Evolutionary conservation across 2,329 filamentous ascomycete genomes (phyloP).

Genomic region (Xylaria sp.): DNA sequence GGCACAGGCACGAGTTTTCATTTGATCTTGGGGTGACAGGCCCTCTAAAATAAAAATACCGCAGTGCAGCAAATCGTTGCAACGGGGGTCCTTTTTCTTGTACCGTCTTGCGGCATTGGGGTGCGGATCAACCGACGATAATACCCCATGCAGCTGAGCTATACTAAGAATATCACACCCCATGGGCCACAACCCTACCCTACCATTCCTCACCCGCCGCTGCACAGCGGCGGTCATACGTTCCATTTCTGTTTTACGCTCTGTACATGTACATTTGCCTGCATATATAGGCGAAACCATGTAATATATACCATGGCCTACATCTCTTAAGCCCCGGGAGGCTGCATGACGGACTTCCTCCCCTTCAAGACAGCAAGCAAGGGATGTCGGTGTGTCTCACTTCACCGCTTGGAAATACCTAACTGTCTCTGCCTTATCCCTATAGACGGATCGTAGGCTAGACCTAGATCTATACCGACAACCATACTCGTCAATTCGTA

Average conservation of each 20-base stretch:
- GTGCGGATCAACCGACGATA: background rate
- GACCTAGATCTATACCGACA: background rate
- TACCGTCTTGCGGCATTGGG: conserved; percentile 2
- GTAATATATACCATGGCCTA: conserved; percentile 6
- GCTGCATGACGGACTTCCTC: conserved; percentile 33
- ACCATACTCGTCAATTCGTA: conserved; percentile 16
- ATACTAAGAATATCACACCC: conserved; percentile 21
- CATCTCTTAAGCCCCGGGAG: conserved; percentile 19
- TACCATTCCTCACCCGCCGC: conserved; percentile 1
- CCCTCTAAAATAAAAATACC: conserved; percentile 13
- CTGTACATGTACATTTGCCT: background rate
- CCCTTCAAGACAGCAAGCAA: conserved; percentile 26
- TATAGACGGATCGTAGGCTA: background rate
- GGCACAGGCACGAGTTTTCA: background rate
- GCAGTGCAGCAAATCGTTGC: conserved; percentile 3
- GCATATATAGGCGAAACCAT: background rate
- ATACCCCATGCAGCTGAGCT: conserved; percentile 20
- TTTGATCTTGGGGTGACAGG: background rate
- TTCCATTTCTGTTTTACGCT: background rate
- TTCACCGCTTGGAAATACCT: conserved; percentile 11
- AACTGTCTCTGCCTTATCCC: background rate
- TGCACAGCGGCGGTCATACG: background rate
- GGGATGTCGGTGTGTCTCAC: conserved; percentile 20
- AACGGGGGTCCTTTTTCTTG: background rate
- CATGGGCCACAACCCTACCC: background rate